Conservation (phyloP, 108 stramenopile species). For the Nannochloropsis granulata region DNA sequence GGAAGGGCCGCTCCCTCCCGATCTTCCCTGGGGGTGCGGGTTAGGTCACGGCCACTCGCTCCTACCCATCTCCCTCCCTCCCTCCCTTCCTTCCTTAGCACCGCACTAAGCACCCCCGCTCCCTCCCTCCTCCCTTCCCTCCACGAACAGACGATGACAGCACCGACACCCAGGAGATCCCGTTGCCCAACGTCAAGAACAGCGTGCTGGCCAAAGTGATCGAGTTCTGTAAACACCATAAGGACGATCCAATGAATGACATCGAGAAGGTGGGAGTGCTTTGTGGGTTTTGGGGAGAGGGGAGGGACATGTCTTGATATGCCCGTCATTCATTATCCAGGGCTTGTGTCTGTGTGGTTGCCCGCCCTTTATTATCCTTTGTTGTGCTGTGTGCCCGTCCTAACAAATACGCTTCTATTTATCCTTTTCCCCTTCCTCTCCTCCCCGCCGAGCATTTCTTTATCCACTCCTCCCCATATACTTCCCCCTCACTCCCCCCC, state of each 20-base stretch:
- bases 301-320: too few species aligned
- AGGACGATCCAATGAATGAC: conserved; percentile 87
- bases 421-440: too few species aligned
- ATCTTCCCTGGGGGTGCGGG: too few species aligned
- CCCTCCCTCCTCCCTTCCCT: background rate
- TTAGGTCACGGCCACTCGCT: background rate
- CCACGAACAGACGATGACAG: conserved; percentile 48
- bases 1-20: too few species aligned
- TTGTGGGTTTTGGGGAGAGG: background rate
- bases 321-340: too few species aligned
- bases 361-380: too few species aligned
- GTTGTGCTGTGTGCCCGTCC: too few species aligned
- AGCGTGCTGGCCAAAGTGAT: conserved; percentile 89
- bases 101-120: background rate
- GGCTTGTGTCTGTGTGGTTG: too few species aligned
- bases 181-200: conserved; percentile 95
- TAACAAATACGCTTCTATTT: too few species aligned
- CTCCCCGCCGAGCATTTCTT: too few species aligned
- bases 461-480: background rate
- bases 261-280: conserved; percentile 63
- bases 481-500: background rate
- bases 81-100: background rate
- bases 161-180: conserved; percentile 78
- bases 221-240: conserved; percentile 88
- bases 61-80: background rate